Conservation (phyloP, 1,139 yeast genomes). For the Nakaseomyces uthaithaninus region DNA sequence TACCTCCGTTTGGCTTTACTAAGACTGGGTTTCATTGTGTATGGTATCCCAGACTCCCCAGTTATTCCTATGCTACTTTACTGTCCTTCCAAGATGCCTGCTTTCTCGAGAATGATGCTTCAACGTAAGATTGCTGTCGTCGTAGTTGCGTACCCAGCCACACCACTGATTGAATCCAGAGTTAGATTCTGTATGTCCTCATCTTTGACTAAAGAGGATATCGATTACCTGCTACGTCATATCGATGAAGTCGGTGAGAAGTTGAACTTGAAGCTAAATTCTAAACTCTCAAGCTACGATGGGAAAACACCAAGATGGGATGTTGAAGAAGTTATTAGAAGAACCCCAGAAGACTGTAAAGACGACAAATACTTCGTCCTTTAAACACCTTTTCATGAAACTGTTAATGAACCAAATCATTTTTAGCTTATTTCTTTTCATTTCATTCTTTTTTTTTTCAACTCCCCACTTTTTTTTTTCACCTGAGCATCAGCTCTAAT, state of each 20-base stretch:
- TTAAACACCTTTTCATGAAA: constrained; percentile 6
- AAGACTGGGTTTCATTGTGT: constrained; percentile 85
- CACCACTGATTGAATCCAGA: constrained; percentile 84
- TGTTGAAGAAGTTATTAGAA: constrained; percentile 65
- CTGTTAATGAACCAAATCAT: background rate
- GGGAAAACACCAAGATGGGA: constrained; percentile 68
- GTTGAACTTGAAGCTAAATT: constrained; percentile 65
- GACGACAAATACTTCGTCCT: constrained; percentile 35
- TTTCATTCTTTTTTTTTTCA: background rate
- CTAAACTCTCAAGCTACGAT: constrained; percentile 65
- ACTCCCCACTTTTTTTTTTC: background rate
- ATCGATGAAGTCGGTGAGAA: constrained; percentile 75
- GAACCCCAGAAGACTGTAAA: constrained; percentile 66
- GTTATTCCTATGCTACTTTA: constrained; percentile 83
- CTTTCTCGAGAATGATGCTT: constrained; percentile 74
- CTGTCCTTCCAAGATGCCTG: constrained; percentile 92
- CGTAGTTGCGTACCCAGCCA: constrained; percentile 95
- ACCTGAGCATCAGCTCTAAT: background rate
- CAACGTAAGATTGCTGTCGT: constrained; percentile 84
- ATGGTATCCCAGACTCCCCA: constrained; percentile 95
- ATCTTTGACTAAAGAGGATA: constrained; percentile 86
- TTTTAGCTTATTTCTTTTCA: background rate
- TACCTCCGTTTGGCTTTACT: constrained; percentile 84
- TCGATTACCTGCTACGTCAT: constrained; percentile 68
- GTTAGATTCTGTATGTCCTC: constrained; percentile 90